Base-by-base conservation (phyloP, 305 asterid genomes). In the Fraxinus ornus region DNA sequence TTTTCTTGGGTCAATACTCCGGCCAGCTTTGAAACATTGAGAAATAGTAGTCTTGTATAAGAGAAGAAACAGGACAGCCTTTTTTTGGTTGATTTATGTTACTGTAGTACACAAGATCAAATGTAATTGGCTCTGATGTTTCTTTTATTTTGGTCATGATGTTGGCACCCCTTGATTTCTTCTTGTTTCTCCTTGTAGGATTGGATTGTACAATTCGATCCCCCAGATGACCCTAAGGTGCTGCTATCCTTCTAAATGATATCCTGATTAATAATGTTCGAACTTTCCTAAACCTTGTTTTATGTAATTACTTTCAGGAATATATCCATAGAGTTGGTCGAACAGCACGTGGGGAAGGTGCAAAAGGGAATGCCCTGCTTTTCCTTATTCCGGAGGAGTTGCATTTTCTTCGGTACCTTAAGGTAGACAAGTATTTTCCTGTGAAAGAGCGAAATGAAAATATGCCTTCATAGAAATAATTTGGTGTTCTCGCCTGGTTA, bases 341-440 rank as follows among this genome's bases (percentile, higher is more conserved):
- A 83, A 94, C 98, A 33, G 99, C 99, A 12, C 97, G 98, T 80
- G 98, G 98, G 12, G 99, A 92, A 84, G 99, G 99, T 86, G 98
- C 94, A 9, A 94, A 92, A 84, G 99, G 99, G 76, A 91, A 88
- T 84, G 98, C 99, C 17, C 83, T 94, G 80, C 97, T 95, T 80
- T 91, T 94, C 92, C 85, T 95, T 85, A 94, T 91, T 83, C 98
- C 98, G 0, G 98, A 96, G 85, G 99, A 96, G 86, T 80, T 91
- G 28, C 88, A 88, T 83, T 96, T 94, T 88, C 97, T 96, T 52
- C 37, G 70, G 35, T 93, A 94, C 85, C 98, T 94, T 9, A 92
- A 92, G 97, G 98, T 93, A 76, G 74, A 87, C 7, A 37, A 76
- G 8, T 75, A 35, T 49, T 80, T 83, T 78, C 41, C 19, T 5